A percentile compares a stretch with the other conserved stretches of the same genome.
Conservation (phyloP, 164 flowering plant genomes). For the Dillenia turbinata region DNA sequence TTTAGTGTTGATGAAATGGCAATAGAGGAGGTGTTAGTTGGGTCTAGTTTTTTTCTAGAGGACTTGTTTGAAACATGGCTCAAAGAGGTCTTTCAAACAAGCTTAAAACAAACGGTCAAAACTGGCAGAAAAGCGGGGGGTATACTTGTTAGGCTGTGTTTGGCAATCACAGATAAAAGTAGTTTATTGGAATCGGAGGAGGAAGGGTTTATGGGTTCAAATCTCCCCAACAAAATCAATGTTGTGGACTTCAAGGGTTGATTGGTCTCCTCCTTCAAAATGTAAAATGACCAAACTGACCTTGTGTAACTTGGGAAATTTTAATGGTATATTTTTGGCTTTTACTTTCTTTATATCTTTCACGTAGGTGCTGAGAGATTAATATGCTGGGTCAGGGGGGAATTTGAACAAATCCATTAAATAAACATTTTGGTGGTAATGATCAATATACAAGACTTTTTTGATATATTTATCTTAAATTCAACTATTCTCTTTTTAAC, state of each 20-base stretch:
- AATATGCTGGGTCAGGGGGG: too few relatives aligned
- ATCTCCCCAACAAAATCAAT: slow-evolving; percentile 62
- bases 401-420: too few relatives aligned
- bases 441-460: too few relatives aligned
- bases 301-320: slow-evolving; percentile 17
- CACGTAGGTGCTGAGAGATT: too few relatives aligned
- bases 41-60: slow-evolving; percentile 37
- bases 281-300: slow-evolving; percentile 17
- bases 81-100: slow-evolving; percentile 62
- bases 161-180: slow-evolving; percentile 35
- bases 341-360: too few relatives aligned
- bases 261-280: slow-evolving; percentile 8
- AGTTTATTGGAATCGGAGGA: slow-evolving; percentile 6
- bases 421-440: too few relatives aligned
- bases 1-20: slow-evolving; percentile 47
- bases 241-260: slow-evolving; percentile 25
- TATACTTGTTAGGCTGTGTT: slow-evolving; percentile 39
- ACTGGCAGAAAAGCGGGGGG: slow-evolving; percentile 35
- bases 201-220: slow-evolving; percentile 59
- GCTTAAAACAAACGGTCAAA: slow-evolving; percentile 36
- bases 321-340: slow-evolving; percentile 1
- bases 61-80: slow-evolving; percentile 71
- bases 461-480: too few relatives aligned
- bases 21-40: slow-evolving; percentile 41
- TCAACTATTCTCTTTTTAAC: too few relatives aligned